Base-by-base conservation (phyloP, 2,329 filamentous ascomycete species). In the Botrytis pseudocinerea region DNA sequence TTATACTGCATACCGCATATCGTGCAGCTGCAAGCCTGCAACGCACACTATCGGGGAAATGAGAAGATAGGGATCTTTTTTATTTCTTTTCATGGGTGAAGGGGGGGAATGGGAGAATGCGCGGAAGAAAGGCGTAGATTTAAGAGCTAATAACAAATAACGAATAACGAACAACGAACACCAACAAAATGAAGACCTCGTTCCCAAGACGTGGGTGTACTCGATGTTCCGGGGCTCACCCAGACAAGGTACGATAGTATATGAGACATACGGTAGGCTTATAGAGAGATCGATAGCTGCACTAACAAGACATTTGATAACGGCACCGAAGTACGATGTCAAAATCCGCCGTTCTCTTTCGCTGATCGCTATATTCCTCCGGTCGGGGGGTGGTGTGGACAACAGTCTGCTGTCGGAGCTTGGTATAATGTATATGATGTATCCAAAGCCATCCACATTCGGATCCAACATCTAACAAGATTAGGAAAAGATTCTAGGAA, bases 21-120 rank as follows among this genome's bases (percentile, higher is more conserved):
- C 48, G 65, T 69, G 48, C 32, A 57, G 38, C 65, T 69, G 65
- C 48, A 69, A 69, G 42, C n/a, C 65, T 69, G 65, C 48, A 69
- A 69, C 65, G 51, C 48, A 69, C 65, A 20, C 65, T 51, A 57
- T 69, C 65, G 65, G 65, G 65, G 65, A 69, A 68, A 69, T 57
- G 65, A n/a, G 48, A 69, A 69, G 65, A 28, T 42, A 25, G 65
- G 12, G 28, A 40, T 51, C 48, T 38, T 68, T 57, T 68, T 22
- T 14, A 25, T 68, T 57, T 42, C 46, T 68, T 68, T 57, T 68
- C 46, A 54, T 40, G 35, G 25, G 22, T 28, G 51, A 57, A 9
- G 14, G 51, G n/a, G 46, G 25, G 35, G 35, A 7, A 51, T 9
- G 44, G 28, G 46, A n/a, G 28, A 51, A 66, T 51, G 63, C 22